Base-by-base conservation (phyloP, 2,329 filamentous ascomycete species). In the Emergomyces pasteurianus region DNA sequence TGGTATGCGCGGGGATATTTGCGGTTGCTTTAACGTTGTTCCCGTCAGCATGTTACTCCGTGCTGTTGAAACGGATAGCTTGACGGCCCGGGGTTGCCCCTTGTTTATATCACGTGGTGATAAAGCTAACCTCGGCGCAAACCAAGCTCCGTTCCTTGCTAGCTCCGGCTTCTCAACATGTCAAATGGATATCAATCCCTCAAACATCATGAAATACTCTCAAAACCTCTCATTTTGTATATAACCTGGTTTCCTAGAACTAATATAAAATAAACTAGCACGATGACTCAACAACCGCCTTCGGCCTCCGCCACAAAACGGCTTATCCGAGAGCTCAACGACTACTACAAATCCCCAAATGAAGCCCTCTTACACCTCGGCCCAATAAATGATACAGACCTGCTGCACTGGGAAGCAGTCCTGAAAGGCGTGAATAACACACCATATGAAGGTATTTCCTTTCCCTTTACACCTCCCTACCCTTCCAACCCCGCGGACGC, bases 351-450 rank as follows among this genome's bases (percentile, higher is more conserved):
- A 60, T 77, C 79, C 26, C 83, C 83, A 2, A 84, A 83, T 61
- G 78, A 83, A 49, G 79, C 78, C 21, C 76, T 85, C 21, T 71
- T 82, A 0, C 78, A 81, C 62, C 79, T 86, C 4, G 81, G 81
- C 10, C 83, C 83, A 2, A 70, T 80, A 40, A 76, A 76, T 64
- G 83, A 86, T 62, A 76, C 81, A 58, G 79, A 86, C 65, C 70
- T 87, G 31, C 77, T 83, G 64, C 78, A 80, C 63, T 84, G 84
- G 81, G 77, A 81, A 66, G 83, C 84, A 2, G 80, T 85, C 6
- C 76, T 87, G 69, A 81, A 79, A 65, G 84, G 84, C 8, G 80
- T 84, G 12, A 72, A 75, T 14, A 81, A 79, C 14, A 83, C 82
- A 3, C 81, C 81, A 23, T 86, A 86, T 63, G 82, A 85, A 78